Percentiles rank a stretch among this genome's conserved stretches.
These are phyloP conservation scores for Venturia asperata DNA, from an alignment of 2,329 filamentous ascomycete species.

Conservation along the genomic window DNA sequence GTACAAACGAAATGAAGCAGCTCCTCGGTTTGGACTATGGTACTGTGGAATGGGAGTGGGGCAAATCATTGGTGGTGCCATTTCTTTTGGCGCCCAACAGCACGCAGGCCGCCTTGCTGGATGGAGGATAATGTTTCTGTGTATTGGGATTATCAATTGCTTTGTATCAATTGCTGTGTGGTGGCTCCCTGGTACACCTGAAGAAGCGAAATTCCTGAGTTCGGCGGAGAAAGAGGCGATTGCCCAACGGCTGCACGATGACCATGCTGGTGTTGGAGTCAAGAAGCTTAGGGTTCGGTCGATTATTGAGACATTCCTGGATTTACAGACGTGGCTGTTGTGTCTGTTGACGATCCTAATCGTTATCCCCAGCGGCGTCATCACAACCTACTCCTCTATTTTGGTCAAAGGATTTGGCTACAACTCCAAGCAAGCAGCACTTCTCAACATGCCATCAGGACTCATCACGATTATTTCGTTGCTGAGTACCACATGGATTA, in stretches of 20 bases:
- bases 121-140: constrained; percentile 49
- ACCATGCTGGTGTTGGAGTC: constrained; percentile 17
- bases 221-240: constrained; percentile 26
- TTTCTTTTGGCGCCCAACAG: constrained; percentile 53
- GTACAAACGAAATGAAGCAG: constrained; percentile 53
- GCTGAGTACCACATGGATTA: constrained; percentile 15
- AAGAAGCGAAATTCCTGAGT: constrained; percentile 25
- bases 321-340: constrained; percentile 35
- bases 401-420: constrained; percentile 30
- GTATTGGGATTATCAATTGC: constrained; percentile 40
- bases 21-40: constrained; percentile 57
- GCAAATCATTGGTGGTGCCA: constrained; percentile 41
- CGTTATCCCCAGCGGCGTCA: constrained; percentile 30
- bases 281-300: constrained; percentile 14
- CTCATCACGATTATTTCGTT: constrained; percentile 9
- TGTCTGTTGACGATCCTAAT: constrained; percentile 25
- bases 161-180: constrained; percentile 30
- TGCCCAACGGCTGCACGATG: constrained; percentile 5
- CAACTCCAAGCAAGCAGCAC: constrained; percentile 26
- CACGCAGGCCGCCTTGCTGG: constrained; percentile 37
- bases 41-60: constrained; percentile 36
- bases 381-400: constrained; percentile 28
- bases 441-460: constrained; percentile 52
- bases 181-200: constrained; percentile 29
- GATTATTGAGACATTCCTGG: constrained; percentile 32